Conservation (phyloP, 108 stramenopile species). For the Fragilaria crotonensis region DNA sequence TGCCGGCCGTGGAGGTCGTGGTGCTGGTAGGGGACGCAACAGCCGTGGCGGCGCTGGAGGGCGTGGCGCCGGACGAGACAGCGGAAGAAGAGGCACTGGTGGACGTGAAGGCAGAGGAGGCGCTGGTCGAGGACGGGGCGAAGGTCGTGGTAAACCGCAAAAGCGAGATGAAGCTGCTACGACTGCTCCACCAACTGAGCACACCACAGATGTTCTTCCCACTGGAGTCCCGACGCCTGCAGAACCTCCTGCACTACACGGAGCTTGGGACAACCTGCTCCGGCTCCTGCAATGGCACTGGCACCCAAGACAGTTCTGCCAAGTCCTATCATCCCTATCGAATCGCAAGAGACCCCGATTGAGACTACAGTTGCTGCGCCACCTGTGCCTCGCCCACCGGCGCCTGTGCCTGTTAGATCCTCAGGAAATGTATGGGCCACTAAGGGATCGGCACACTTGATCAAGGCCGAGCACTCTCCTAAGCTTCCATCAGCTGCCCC, state of each 20-base stretch:
- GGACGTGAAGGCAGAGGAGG: conserved; percentile 28
- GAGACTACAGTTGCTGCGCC: conserved; percentile 25
- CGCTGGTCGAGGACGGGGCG: conserved; percentile 29
- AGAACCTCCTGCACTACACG: not conserved
- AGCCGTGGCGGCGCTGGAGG: no score
- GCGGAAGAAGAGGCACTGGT: conserved; percentile 24
- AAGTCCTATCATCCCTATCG: conserved; percentile 1
- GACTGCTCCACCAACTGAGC: not conserved
- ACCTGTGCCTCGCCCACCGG: no score
- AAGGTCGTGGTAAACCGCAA: conserved; percentile 16
- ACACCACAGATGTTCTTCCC: not conserved
- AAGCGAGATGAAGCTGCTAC: conserved; percentile 12
- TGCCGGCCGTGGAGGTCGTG: conserved; percentile 28
- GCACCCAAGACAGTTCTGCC: conserved; percentile 13
- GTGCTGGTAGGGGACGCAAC: conserved; percentile 14
- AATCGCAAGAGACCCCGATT: conserved; percentile 22
- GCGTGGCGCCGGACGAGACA: conserved; percentile 12
- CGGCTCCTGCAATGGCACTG: conserved; percentile 1
- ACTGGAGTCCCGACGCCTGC: not conserved
- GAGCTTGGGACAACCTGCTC: conserved; percentile 34
- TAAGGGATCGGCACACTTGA: conserved; percentile 79
- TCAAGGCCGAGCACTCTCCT: conserved; percentile 33
- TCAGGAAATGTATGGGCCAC: conserved; percentile 85
- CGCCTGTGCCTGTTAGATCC: conserved; percentile 17
- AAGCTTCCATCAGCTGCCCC: conserved; percentile 46